A percentile compares a stretch with the other conserved stretches of the same genome.
phyloP scores from a whole-genome alignment of 2,329 filamentous ascomycete species.

The Fusarium neocosmosporiellum region DNA sequence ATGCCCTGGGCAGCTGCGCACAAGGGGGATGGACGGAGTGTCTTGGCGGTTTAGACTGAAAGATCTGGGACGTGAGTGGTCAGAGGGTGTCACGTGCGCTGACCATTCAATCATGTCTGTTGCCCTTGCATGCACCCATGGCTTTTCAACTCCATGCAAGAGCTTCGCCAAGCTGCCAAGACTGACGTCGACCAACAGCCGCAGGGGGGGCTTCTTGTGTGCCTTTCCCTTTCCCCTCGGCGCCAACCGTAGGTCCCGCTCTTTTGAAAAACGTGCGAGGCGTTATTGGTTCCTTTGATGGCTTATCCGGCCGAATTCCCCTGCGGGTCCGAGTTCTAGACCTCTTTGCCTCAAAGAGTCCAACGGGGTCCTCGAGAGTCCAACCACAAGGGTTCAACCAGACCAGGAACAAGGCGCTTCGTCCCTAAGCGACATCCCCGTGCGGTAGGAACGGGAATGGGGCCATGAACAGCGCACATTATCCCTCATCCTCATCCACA shows the following conservation, averaged over 20 bases:
- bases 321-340: conserved; percentile 14
- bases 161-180: neutral
- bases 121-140: neutral
- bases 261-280: neutral
- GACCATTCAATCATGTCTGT: neutral
- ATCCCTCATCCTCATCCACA: too few species aligned
- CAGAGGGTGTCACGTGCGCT: neutral
- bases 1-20: neutral
- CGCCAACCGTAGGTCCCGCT: neutral
- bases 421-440: neutral
- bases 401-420: neutral
- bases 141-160: neutral
- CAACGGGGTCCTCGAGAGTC: too few species aligned
- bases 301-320: conserved; percentile 11
- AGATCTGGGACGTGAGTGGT: neutral
- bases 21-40: neutral
- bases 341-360: too few species aligned
- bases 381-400: neutral
- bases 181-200: neutral
- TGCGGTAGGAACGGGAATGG: neutral
- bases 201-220: neutral
- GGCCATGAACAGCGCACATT: neutral
- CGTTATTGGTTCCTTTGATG: conserved; percentile 23
- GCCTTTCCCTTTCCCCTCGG: neutral
- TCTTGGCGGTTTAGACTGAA: neutral